These are phyloP conservation scores for Tricholoma matsutake DNA, from an alignment of 768 basidiomycete species.

Conservation along the genomic window DNA sequence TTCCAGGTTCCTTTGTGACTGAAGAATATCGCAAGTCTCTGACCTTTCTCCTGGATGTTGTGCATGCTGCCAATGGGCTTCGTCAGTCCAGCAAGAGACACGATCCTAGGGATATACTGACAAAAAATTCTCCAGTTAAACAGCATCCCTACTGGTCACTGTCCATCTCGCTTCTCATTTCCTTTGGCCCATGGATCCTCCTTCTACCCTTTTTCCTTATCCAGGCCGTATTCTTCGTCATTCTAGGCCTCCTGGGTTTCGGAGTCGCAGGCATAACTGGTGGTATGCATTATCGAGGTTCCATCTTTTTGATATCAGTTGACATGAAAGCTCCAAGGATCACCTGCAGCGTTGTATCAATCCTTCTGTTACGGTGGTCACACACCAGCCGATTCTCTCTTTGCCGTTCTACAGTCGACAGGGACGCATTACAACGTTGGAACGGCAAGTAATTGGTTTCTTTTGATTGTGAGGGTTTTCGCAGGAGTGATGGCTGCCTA, in stretches of 20 bases:
- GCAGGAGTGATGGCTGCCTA: constrained; percentile 18
- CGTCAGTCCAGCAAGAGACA: constrained; percentile 2
- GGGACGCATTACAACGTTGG: constrained; percentile 29
- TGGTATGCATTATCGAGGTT: constrained; percentile 11
- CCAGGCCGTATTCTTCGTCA: constrained; percentile 12
- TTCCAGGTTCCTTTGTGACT: not conserved
- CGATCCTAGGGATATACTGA: not conserved
- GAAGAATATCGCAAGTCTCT: not conserved
- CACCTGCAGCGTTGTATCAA: constrained; percentile 21
- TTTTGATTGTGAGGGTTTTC: constrained; percentile 42
- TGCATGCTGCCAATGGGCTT: not conserved
- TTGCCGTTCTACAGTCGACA: constrained; percentile 22
- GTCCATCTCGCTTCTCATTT: constrained; percentile 12
- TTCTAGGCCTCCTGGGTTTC: constrained; percentile 17
- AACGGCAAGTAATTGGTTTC: constrained; percentile 62
- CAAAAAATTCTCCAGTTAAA: constrained; percentile 7
- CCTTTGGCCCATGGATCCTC: constrained; percentile 23
- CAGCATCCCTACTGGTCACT: constrained; percentile 14
- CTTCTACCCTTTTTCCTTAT: constrained; percentile 20
- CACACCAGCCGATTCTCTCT: constrained; percentile 19
- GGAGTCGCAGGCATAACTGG: constrained; percentile 15
- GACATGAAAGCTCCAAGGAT: constrained; percentile 13
- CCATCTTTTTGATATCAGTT: not conserved
- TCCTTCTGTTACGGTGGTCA: constrained; percentile 23
- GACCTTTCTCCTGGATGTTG: not conserved